Conservation (phyloP, 352 stramenopile species). For the Pythium dissotocum region DNA sequence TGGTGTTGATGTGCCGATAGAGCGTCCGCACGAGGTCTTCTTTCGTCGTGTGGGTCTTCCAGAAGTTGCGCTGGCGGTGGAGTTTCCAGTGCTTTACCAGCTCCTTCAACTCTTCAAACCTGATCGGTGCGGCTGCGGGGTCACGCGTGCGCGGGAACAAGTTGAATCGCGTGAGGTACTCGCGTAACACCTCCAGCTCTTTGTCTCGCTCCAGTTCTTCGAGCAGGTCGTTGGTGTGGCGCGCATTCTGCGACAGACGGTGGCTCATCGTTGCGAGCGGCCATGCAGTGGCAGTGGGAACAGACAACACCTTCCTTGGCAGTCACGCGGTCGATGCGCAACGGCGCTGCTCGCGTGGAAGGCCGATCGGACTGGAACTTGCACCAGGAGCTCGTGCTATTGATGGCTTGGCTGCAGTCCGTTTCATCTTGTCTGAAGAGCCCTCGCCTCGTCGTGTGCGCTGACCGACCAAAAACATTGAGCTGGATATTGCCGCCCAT, state of each 20-base stretch:
- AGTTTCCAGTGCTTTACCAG: conserved; percentile 90
- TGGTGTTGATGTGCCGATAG: conserved; percentile 88
- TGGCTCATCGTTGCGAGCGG: conserved; percentile 58
- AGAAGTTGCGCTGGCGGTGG: conserved; percentile 88
- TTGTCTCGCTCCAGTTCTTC: conserved; percentile 87
- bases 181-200: conserved; percentile 82
- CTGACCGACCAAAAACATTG: background rate
- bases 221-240: conserved; percentile 78
- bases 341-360: background rate
- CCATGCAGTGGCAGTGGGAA: background rate
- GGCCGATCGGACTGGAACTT: background rate
- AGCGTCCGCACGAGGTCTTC: conserved; percentile 86
- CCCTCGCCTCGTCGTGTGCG: background rate
- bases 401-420: conserved; percentile 1
- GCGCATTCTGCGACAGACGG: conserved; percentile 78
- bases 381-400: background rate
- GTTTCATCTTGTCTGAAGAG: background rate
- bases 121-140: conserved; percentile 72
- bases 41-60: conserved; percentile 89
- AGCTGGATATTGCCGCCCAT: background rate
- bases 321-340: background rate
- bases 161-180: conserved; percentile 80
- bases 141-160: conserved; percentile 80
- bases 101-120: conserved; percentile 91
- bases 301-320: background rate